A percentile compares a stretch with the other conserved stretches of the same genome.
Evolutionary conservation across 148 eudicot genomes (phyloP).

Genomic region (Camellia lanceoleosa): DNA sequence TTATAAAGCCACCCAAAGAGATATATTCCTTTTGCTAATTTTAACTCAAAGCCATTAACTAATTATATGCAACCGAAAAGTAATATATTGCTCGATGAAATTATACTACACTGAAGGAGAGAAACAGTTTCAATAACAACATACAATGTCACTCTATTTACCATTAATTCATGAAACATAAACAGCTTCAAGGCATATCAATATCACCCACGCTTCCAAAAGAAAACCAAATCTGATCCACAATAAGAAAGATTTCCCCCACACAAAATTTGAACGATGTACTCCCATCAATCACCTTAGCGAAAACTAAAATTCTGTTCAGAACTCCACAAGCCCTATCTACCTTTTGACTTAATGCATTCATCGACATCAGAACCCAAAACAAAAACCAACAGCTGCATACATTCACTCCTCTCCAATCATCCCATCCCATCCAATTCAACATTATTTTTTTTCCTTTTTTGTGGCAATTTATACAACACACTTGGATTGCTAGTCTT

Average conservation of each 20-base stretch:
- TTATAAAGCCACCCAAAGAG: neutral
- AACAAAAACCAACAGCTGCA: neutral
- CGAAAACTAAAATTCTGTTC: neutral
- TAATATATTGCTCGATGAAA: neutral
- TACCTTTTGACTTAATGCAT: neutral
- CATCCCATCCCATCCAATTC: neutral
- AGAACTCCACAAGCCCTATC: neutral
- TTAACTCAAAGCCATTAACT: slow-evolving; percentile 1
- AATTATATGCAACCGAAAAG: neutral
- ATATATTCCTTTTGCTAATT: neutral
- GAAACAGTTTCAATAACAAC: neutral
- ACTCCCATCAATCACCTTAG: neutral
- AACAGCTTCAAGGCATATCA: neutral
- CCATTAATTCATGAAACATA: neutral
- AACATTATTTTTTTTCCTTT: neutral
- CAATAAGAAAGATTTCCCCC: neutral
- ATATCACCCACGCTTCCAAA: neutral
- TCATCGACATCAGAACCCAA: neutral
- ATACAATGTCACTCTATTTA: neutral
- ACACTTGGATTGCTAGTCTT: too few relatives aligned
- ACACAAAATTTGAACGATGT: neutral
- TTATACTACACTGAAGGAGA: neutral
- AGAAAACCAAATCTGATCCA: neutral
- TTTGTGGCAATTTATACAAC: too few relatives aligned
- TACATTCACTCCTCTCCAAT: neutral